Percentiles rank a stretch among this genome's conserved stretches.
Conservation (phyloP, 2,329 filamentous ascomycete species). For the Didymella arachidicola region DNA sequence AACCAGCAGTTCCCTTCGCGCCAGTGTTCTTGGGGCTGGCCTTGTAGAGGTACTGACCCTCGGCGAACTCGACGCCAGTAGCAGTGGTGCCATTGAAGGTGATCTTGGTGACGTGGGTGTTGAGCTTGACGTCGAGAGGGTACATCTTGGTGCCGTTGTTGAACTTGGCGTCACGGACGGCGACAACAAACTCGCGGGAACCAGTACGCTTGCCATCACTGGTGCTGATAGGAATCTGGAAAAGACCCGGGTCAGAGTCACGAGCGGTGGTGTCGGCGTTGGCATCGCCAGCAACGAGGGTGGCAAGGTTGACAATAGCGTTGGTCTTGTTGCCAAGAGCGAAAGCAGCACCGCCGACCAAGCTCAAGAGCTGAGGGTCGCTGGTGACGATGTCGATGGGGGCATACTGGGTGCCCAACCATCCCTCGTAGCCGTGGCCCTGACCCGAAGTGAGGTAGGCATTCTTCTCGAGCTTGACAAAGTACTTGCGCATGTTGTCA, state of each 20-base stretch:
- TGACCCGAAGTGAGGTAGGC: slow-evolving; percentile 55
- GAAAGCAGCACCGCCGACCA: slow-evolving; percentile 61
- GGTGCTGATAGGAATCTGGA: slow-evolving; percentile 66
- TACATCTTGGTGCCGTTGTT: slow-evolving; percentile 62
- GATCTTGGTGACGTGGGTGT: slow-evolving; percentile 72
- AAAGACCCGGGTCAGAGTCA: slow-evolving; percentile 60
- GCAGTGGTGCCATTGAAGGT: slow-evolving; percentile 68
- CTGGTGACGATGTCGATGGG: slow-evolving; percentile 60
- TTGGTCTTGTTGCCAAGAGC: slow-evolving; percentile 57
- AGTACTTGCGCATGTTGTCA: slow-evolving; percentile 67
- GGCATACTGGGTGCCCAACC: slow-evolving; percentile 62
- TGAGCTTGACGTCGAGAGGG: slow-evolving; percentile 64
- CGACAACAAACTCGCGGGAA: slow-evolving; percentile 64
- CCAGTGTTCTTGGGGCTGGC: slow-evolving; percentile 49
- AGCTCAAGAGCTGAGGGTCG: slow-evolving; percentile 63
- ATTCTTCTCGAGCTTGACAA: slow-evolving; percentile 63
- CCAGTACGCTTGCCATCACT: slow-evolving; percentile 60
- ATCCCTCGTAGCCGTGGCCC: slow-evolving; percentile 67
- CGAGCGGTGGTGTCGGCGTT: slow-evolving; percentile 58
- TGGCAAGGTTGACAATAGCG: slow-evolving; percentile 44
- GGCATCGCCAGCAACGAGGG: slow-evolving; percentile 56
- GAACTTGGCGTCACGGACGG: slow-evolving; percentile 59
- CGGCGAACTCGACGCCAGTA: slow-evolving; percentile 54
- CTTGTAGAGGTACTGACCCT: slow-evolving; percentile 53
- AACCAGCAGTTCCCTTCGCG: slow-evolving; percentile 49